Evolutionary conservation across 78 protist genomes (phyloP).

Genomic region (Guillardia theta): DNA sequence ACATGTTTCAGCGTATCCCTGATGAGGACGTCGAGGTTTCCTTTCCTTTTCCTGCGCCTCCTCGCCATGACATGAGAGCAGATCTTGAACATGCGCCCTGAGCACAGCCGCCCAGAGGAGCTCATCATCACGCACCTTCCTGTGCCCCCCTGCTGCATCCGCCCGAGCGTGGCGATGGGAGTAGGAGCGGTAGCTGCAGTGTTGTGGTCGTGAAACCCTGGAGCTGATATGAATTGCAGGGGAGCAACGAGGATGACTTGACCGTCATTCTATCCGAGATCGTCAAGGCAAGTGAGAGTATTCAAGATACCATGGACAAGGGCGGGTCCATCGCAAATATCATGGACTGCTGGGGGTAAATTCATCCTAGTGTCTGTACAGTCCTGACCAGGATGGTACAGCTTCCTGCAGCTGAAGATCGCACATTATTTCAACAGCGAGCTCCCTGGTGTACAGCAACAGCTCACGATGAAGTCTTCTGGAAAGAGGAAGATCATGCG

Average conservation of each 20-base stretch:
- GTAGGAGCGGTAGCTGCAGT: background rate
- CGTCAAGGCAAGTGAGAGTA: background rate
- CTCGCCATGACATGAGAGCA: background rate
- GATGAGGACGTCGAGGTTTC: conserved; percentile 10
- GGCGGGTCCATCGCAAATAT: conserved; percentile 20
- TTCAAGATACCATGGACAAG: conserved; percentile 18
- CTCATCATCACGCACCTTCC: conserved; percentile 72
- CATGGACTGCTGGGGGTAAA: conserved; percentile 26
- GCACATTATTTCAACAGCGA: conserved; percentile 38
- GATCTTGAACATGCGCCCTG: conserved; percentile 82
- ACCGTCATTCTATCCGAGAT: conserved; percentile 62
- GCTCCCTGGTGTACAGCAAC: conserved; percentile 29
- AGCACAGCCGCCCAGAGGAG: conserved; percentile 75
- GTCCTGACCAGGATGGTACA: background rate
- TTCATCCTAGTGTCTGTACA: background rate
- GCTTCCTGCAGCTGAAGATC: conserved; percentile 29
- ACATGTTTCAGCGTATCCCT: background rate
- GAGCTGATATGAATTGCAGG: background rate
- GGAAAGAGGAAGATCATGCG: conserved; percentile 77
- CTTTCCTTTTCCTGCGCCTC: background rate
- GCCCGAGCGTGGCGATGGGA: conserved; percentile 92
- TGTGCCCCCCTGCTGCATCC: conserved; percentile 93
- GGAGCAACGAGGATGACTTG: conserved; percentile 95
- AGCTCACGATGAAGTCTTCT: background rate
- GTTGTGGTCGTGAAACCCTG: too few species aligned